A percentile compares a stretch with the other conserved stretches of the same genome.
Evolutionary conservation across 345 rosid species (phyloP).

Genomic region (Eucalyptus regnans): DNA sequence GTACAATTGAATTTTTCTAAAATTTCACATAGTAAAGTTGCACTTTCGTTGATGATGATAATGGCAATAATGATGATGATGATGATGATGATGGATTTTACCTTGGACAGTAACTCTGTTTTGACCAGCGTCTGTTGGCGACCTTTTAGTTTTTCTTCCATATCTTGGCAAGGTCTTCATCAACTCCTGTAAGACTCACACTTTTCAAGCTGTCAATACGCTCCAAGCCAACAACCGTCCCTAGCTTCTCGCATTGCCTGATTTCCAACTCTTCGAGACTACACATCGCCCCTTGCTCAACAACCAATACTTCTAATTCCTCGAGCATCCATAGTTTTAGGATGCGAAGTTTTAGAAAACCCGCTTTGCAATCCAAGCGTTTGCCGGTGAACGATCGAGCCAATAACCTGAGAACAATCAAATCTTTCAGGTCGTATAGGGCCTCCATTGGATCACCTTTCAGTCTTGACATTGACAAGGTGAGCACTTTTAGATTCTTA

Average conservation of each 20-base stretch:
- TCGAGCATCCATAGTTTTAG: constrained; percentile 20
- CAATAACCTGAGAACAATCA: constrained; percentile 13
- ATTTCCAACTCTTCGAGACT: constrained; percentile 12
- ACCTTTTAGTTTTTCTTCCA: neutral
- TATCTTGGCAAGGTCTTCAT: neutral
- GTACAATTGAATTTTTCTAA: too few relatives aligned
- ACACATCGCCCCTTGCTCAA: constrained; percentile 2
- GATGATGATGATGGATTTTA: neutral
- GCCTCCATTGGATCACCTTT: neutral
- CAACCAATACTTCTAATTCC: neutral
- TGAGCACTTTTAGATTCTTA: constrained; percentile 1
- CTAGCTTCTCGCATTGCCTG: constrained; percentile 4
- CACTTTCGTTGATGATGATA: neutral
- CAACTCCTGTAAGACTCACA: neutral
- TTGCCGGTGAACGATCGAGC: constrained; percentile 9
- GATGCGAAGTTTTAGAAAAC: constrained; percentile 12
- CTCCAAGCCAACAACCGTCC: neutral
- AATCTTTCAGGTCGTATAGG: neutral
- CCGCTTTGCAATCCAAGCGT: neutral
- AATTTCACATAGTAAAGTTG: neutral
- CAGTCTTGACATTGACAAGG: constrained; percentile 16
- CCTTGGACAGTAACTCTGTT: neutral
- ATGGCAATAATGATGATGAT: neutral
- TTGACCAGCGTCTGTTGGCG: neutral
- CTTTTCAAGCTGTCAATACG: neutral